Base-by-base conservation (phyloP, 768 basidiomycete genomes). In the Phylloporus sp. region DNA sequence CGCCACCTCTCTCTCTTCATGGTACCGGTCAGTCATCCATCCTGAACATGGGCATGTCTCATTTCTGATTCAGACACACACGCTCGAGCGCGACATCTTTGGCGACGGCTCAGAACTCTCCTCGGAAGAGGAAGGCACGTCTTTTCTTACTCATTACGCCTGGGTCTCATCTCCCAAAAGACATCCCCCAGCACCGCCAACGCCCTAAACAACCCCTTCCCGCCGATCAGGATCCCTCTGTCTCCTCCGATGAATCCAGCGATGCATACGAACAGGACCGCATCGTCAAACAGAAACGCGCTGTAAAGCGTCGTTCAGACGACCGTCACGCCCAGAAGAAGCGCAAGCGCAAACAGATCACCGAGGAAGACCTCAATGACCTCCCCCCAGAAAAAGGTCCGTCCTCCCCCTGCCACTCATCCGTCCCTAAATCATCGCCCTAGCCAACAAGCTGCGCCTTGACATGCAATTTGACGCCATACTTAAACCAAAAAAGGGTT, bases 381-480 rank as follows among this genome's bases (percentile, higher is more conserved):
- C 72, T 87, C 23, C 80, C 84, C 3, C 85, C 86, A 9, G 86
- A 90, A 44, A 81, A 89, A 71, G 88, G 90, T 87, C 49, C 42
- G 70, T 66, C 21, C 22, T 24, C 5, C 23, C 18, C 21, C 1
- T 29, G 27, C 24, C 44, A 3, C 5, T 11, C n/a, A 3, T 6
- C 20, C 6, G 9, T 11, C 1, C 37, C 29, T 22, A 27, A 53
- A 38, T 39, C 43, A 47, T 21, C 41, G 31, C 38, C 23, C 14
- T 64, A 96, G 93, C 82, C 9, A 82, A 74, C 53, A 88, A 88
- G 69, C 66, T 82, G 34, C 81, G 81, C 2, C 71, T 96, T 27
- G 87, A 92, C 58, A 85, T 84, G 76, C 76, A 82, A 57, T 80
- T 98, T 48, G 90, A 95, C 49, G 86, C 84, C 15, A 92, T 93